A percentile compares a stretch with the other conserved stretches of the same genome.
Evolutionary conservation across 768 basidiomycete genomes (phyloP).

Genomic region (Mycena epipterygia): DNA sequence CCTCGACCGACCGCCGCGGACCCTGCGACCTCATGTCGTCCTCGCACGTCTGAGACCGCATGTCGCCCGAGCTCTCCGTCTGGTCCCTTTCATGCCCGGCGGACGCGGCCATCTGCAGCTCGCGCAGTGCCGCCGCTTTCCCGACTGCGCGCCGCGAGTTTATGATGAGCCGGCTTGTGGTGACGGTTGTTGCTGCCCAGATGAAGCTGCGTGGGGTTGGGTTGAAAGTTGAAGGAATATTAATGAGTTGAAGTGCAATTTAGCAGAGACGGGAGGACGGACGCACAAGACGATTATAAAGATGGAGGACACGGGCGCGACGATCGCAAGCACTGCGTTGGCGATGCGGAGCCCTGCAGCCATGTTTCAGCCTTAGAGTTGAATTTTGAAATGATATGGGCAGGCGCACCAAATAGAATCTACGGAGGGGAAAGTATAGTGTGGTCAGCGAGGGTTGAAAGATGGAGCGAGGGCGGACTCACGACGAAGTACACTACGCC

Average conservation of each 20-base stretch:
- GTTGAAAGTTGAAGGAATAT: neutral
- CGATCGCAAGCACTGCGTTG: no score
- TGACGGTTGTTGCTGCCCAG: neutral
- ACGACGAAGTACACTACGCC: conserved; percentile 19
- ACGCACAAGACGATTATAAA: conserved; percentile 28
- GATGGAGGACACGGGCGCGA: conserved; percentile 16
- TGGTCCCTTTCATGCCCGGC: neutral
- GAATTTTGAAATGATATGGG: no score
- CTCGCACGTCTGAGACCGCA: neutral
- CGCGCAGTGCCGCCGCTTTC: neutral
- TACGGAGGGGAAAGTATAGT: neutral
- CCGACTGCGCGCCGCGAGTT: neutral
- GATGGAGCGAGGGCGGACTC: neutral
- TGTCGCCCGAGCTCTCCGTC: neutral
- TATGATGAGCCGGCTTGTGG: conserved; percentile 23
- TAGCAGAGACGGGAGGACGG: neutral
- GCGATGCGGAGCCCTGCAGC: no score
- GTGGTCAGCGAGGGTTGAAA: neutral
- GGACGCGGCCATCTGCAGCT: neutral
- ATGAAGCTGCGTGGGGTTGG: neutral
- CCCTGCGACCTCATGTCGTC: no score
- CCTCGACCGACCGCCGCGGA: neutral
- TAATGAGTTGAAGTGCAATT: neutral
- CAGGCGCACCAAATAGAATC: neutral
- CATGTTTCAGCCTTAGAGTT: no score